These are phyloP conservation scores for Citrullus amarus DNA, from an alignment of 306 rosid genomes.

Conservation along the genomic window DNA sequence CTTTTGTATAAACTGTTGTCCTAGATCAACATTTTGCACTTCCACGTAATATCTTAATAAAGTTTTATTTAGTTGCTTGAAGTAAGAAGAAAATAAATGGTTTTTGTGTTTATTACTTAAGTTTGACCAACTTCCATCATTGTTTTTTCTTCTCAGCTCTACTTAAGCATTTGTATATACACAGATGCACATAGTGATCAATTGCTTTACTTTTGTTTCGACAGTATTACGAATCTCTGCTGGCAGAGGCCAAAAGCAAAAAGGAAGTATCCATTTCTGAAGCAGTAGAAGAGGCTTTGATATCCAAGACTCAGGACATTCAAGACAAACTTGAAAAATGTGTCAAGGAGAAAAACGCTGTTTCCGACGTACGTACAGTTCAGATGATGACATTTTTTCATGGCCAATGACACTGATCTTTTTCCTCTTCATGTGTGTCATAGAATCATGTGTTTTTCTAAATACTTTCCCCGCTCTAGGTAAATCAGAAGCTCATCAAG, in stretches of 20 bases:
- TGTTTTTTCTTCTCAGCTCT: not conserved
- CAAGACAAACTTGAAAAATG: constrained; percentile 60
- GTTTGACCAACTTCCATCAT: not conserved
- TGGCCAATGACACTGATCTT: not conserved
- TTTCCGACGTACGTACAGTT: constrained; percentile 42
- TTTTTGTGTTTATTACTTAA: not conserved
- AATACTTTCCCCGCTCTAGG: constrained; percentile 17
- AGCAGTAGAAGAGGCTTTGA: constrained; percentile 64
- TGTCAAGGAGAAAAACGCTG: constrained; percentile 37
- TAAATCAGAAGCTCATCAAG: constrained; percentile 59
- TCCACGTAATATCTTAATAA: not conserved
- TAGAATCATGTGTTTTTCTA: constrained; percentile 3
- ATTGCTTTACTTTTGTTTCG: not conserved
- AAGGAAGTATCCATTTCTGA: constrained; percentile 45
- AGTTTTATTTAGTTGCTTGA: not conserved
- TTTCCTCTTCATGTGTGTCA: not conserved
- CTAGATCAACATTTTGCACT: not conserved
- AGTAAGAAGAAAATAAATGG: not conserved
- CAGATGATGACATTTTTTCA: not conserved
- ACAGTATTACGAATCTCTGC: constrained; percentile 65
- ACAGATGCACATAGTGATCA: not conserved
- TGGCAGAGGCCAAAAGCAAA: constrained; percentile 60
- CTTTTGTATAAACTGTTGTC: not conserved
- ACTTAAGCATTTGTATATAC: not conserved
- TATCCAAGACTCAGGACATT: constrained; percentile 51